Percentiles rank a stretch among this genome's conserved stretches.
Evolutionary conservation across 2,329 filamentous ascomycete genomes (phyloP).

Genomic region (Chalaropsis ovoidea): DNA sequence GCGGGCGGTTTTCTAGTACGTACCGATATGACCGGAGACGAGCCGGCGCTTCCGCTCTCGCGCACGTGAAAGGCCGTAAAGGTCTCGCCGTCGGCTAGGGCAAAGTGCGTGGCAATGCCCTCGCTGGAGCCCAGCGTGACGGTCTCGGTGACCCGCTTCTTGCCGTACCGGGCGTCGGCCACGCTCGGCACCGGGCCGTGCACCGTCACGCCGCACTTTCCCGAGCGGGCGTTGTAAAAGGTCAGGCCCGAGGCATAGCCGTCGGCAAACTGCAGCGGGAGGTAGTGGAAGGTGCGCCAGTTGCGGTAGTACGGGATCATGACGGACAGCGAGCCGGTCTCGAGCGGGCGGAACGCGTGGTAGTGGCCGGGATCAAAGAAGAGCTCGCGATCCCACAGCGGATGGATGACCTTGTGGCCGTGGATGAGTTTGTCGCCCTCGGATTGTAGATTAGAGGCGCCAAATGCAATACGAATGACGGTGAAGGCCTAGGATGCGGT

Average conservation of each 20-base stretch:
- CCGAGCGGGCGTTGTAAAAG: conserved; percentile 19
- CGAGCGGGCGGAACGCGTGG: conserved; percentile 21
- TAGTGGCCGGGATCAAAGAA: conserved; percentile 20
- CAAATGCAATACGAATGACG: conserved; percentile 22
- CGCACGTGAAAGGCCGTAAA: conserved; percentile 20
- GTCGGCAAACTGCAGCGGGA: conserved; percentile 19
- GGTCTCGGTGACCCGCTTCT: not conserved
- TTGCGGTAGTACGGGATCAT: conserved; percentile 25
- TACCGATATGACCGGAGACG: conserved; percentile 20
- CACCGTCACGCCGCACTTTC: conserved; percentile 23
- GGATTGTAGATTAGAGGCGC: conserved; percentile 23
- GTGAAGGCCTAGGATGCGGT: conserved; percentile 17
- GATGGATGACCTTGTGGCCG: conserved; percentile 22
- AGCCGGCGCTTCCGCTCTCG: conserved; percentile 19
- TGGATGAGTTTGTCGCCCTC: conserved; percentile 21
- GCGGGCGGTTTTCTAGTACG: not conserved
- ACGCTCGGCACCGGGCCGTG: conserved; percentile 14
- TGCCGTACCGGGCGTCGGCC: not conserved
- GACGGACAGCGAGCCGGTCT: conserved; percentile 19
- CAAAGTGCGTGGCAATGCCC: conserved; percentile 23
- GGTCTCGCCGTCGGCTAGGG: conserved; percentile 9
- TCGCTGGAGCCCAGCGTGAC: conserved; percentile 14
- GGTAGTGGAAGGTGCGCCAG: conserved; percentile 22
- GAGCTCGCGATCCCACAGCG: conserved; percentile 20
- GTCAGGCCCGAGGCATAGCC: conserved; percentile 23